Evolutionary conservation across 2,329 filamentous ascomycete species (phyloP), one percentile per base, ranked within the genome.

Genomic region (Clonostachys chloroleuca): DNA sequence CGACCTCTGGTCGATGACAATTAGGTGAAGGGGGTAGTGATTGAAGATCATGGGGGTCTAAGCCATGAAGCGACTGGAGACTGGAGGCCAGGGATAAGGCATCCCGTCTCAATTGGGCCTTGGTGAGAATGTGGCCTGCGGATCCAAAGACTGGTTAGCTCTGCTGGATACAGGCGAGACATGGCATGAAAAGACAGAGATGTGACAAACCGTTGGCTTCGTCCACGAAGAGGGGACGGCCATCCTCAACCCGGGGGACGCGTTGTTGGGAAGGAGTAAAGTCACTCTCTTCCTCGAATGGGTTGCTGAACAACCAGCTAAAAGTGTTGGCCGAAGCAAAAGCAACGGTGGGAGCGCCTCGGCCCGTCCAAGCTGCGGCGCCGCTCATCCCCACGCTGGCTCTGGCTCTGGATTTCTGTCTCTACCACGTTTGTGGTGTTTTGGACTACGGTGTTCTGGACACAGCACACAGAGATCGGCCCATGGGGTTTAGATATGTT

Each of bases 141-240:
- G 5, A 30, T 30, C 9, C 24, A 30, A 9, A 16, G n/a, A 5
- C 18, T 16, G 7, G 14, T 41, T 30, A 43, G 40, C n/a, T 14
- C 34, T 17, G 40, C n/a, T 13, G 16, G 6, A 16, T 10, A 37
- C 20, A 9, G 20, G 10, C 12, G 14, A 34, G 41, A 24, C 36
- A 30, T 46, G 12, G 14, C 16, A 18, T 12, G 24, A 6, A 20
- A 17, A 18, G 48, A 42, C 20, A 41, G 18, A 36, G 9, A 36
- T 20, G 24, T 14, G 12, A 50, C 64, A 51, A 54, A 70, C 69
- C 64, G 30, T 60, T 61, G 45, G 63, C 62, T 47, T 70, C 60
- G 51, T 72, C 68, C 18, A 72, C 58, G 48, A 70, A 70, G 46
- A 72, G 63, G 17, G 63, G 61, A 39, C 60, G 52, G 24, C 58